Base-by-base conservation (phyloP, 2,329 filamentous ascomycete genomes). In the Didymella sp. region DNA sequence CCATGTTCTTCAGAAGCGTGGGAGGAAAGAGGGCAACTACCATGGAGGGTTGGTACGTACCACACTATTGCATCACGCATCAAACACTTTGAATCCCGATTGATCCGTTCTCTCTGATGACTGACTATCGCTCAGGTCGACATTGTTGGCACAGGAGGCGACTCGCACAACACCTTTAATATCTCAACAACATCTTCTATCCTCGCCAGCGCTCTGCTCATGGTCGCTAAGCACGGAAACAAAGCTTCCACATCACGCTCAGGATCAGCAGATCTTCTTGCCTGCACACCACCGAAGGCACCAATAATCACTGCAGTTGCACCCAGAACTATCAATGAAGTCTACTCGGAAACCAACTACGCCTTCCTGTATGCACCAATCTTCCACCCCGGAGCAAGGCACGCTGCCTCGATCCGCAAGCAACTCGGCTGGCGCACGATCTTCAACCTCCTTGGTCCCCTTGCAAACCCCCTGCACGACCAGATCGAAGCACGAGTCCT, bases 141-240 rank as follows among this genome's bases (percentile, higher is more conserved):
- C 76, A 98, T 99, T 74, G 95, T 99, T 56, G 95, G 95, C 66
- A 99, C 95, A 7, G 95, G 95, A 64, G 95, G 95, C 72, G 95
- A 99, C 80, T 89, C 90, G 19, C 93, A 98, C 82, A 92, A 96
- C 77, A 99, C 95, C 30, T 99, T 96, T 86, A 99, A 99, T 77
- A 94, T 99, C 74, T 95, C 90, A 67, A 99, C 95, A 4, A 96
- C 95, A 6, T 87, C 95, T 2, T 96, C 92, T 17, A 97, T 99
- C 72, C 82, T 99, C 45, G 92, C 91, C 43, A 96, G 92, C 6
- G 87, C 92, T 4, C 81, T 96, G 25, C 85, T 99, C 31, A 84
- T 96, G 69, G 84, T 96, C 55, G 91, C 90, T 64, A 99, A 99
- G 80, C 95, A 99, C 79, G 95, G 95, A 63, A 99, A 99, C 81